A percentile compares a stretch with the other conserved stretches of the same genome.
These are phyloP conservation scores for Candida orba DNA, from an alignment of 805 yeast genomes.

Conservation along the genomic window DNA sequence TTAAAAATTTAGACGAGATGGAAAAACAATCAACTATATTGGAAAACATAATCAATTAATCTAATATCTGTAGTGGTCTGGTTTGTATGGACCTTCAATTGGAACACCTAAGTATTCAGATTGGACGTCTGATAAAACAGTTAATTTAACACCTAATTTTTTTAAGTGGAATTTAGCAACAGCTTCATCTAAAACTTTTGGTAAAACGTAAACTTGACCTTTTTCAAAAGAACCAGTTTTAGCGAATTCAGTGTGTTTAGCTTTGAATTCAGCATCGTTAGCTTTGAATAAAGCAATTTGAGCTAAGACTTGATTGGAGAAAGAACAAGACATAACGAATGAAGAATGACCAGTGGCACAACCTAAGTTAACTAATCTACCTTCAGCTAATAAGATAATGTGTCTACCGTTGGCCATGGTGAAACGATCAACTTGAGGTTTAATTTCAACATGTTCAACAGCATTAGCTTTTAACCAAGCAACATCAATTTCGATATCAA, in stretches of 20 bases:
- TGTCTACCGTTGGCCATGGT: constrained; percentile 85
- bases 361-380: constrained; percentile 98
- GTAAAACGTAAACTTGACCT: constrained; percentile 86
- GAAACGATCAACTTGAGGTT: constrained; percentile 99
- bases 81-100: constrained; percentile 92
- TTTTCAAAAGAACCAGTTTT: constrained; percentile 85
- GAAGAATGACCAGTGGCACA: constrained; percentile 99
- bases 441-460: constrained; percentile 88
- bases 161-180: constrained; percentile 95
- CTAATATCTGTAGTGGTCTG: constrained; percentile 97
- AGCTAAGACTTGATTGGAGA: constrained; percentile 98
- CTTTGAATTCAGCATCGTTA: constrained; percentile 70
- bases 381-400: constrained; percentile 94
- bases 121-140: constrained; percentile 71
- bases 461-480: constrained; percentile 98
- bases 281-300: constrained; percentile 96
- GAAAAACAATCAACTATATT: neutral
- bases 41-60: neutral
- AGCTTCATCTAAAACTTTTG: constrained; percentile 97
- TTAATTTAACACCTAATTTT: constrained; percentile 87
- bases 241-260: constrained; percentile 79
- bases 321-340: constrained; percentile 98
- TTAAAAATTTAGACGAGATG: neutral
- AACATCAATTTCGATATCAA: constrained; percentile 97
- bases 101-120: constrained; percentile 93